Base-by-base conservation (phyloP, 202 grass and related monocot species). In the Musa balbisiana region DNA sequence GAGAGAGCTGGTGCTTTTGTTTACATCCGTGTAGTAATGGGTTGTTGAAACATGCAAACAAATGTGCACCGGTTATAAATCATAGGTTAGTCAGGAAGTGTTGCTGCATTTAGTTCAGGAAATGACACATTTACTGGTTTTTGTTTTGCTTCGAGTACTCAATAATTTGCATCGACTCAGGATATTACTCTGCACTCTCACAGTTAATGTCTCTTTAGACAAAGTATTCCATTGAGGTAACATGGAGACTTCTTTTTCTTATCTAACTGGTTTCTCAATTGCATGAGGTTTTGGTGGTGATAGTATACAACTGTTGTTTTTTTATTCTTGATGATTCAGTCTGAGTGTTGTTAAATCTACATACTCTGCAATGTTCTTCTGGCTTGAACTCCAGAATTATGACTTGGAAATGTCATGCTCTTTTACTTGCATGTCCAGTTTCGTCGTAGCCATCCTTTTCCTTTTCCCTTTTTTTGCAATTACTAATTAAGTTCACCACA, bases 1-100 rank as follows among this genome's bases (percentile, higher is more conserved):
- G 83, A 92, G 49, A 72, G 85, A 0, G 87, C 87, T 0, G 89
- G 92, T 14, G 87, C 81, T 53, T 92, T 96, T 52, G 92, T 92
- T 64, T 79, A 92, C 80, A 96, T 92, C 76, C 88, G 87, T 53
- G 89, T 90, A 79, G 85, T 96, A 89, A 96, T 92, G 92, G 90
- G 92, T 72, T 96, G 92, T 83, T 96, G 73, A 96, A 59, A 64
- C 78, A 67, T 59, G 8, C 11, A 26, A 19, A 27, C 20, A 25
- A 23, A 56, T 69, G 63, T 53, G n/a, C 50, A 0, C 19, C n/a
- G 17, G 56, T 51, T 79, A 70, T 70, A 70, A 70, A 51, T 43
- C 17, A 51, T 51, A 16, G 49, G 17, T n/a, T 51, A 60, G 56
- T 60, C 56, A 60, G 56, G 3, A 33, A 62, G 58, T 20, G 20